Base-by-base conservation (phyloP, 1,139 yeast genomes). In the Yamadazyma friedrichii region DNA sequence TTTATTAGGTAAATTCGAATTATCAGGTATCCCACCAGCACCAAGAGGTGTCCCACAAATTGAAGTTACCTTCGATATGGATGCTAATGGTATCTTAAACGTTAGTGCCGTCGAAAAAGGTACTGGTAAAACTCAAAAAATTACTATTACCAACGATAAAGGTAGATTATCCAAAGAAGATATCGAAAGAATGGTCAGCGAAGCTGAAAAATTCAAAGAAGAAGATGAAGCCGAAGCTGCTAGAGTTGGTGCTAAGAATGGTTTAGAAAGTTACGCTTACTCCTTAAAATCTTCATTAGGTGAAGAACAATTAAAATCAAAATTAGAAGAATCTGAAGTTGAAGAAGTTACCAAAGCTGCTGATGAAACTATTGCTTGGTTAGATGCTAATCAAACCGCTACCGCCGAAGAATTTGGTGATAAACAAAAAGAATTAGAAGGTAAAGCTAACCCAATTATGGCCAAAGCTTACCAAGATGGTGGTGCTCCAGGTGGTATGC, bases 41-140 rank as follows among this genome's bases (percentile, higher is more conserved):
- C 88, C 85, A 74, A 97, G 96, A 75, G 98, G 98, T 77, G 98
- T 91, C 78, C 98, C 98, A 78, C 98, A 88, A 67, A 86, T 93
- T 73, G 98, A 93, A 82, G 95, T 97, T 64, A 93, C 91, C 76
- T 93, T 93, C 73, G 98, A 93, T 82, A 95, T 93, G 70, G 98
- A 93, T 74, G 98, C 98, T 65, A 93, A 93, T 78, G 98, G 98
- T 82, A 93, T 93, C 85, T 85, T 89, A 71, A 91, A 88, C 70
- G 98, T 91, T 48, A 78, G 89, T 51, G 98, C 97, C 47, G 74
- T 85, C 48, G 98, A 91, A 68, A 91, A 91, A 78, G 97, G 96
- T 64, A 91, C 98, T 50, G 96, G 96, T 64, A 70, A 70, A 63
- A 63, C 74, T 55, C 74, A 70, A 65, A 62, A 70, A 61, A 71